Evolutionary conservation across 305 asterid species (phyloP), one percentile per base, ranked within the genome.

Genomic region (Solanum hybrid): DNA sequence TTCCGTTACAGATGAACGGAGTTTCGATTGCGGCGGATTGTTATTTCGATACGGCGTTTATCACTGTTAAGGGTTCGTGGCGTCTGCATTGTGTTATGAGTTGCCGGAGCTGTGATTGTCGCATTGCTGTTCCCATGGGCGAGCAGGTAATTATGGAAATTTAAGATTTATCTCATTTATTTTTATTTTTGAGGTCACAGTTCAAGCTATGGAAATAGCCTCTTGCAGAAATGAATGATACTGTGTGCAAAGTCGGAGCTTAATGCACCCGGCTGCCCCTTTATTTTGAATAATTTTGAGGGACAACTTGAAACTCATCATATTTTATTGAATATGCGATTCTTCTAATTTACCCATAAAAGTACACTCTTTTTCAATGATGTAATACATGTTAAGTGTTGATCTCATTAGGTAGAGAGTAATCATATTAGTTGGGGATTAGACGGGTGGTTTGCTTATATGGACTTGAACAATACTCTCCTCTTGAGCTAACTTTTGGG

Each of bases 51-150:
- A 96, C 98, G 35, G 98, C 98, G 36, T 94, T 96, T 38, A 93
- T 96, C 36, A 94, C 96, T 12, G 80, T 94, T 10, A 78, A 60
- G 85, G 99, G 94, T 40, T 91, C 96, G 88, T 97, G 99, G 99
- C 98, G 99, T 72, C 91, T 97, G 92, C 99, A 97, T 91, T 97
- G 99, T 89, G 95, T 97, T 76, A 97, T 95, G 98, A 97, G 94
- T 45, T 93, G 98, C 91, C 92, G 93, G 88, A 35, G 92, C 93
- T 95, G 98, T 87, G 98, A 96, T 91, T 95, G 98, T 92, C 94
- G 95, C 34, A 88, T 97, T 90, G 98, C 98, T 5, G 90, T 97
- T 90, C 99, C 99, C n/a, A 96, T 97, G 98, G 99, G 99, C 37
- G 98, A 97, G 86, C 97, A 96, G 99, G 99, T 96, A 88, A 64